Evolutionary conservation across 1,284 basidiomycete genomes (phyloP).

Genomic region (Cryptococcus amylolentus): DNA sequence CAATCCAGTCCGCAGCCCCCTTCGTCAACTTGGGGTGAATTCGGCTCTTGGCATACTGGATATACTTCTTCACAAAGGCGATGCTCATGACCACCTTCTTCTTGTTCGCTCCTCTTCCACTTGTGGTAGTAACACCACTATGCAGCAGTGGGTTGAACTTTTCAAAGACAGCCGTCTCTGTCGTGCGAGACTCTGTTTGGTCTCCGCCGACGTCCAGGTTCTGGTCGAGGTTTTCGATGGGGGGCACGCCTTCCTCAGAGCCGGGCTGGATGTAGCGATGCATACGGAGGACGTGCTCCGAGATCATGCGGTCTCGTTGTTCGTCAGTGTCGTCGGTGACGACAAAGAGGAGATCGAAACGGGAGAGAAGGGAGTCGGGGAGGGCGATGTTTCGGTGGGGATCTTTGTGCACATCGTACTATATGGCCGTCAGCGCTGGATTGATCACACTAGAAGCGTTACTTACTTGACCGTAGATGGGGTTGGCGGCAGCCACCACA

Average conservation of each 20-base stretch:
- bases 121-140: constrained; percentile 66
- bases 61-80: constrained; percentile 96
- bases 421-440: constrained; percentile 4
- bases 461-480: constrained; percentile 92
- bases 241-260: constrained; percentile 83
- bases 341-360: constrained; percentile 98
- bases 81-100: constrained; percentile 86
- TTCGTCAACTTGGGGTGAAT: constrained; percentile 81
- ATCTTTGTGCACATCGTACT: constrained; percentile 99
- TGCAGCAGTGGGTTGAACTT: constrained; percentile 96
- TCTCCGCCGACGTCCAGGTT: constrained; percentile 75
- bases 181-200: constrained; percentile 54
- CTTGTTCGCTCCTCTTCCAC: constrained; percentile 58
- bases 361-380: constrained; percentile 94
- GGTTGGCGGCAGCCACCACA: constrained; percentile 97
- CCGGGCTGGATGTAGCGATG: constrained; percentile 96
- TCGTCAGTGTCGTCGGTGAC: constrained; percentile 99
- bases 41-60: constrained; percentile 93
- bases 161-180: constrained; percentile 80
- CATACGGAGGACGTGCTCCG: constrained; percentile 96
- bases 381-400: constrained; percentile 98
- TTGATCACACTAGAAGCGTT: background rate
- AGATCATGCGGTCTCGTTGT: constrained; percentile 86
- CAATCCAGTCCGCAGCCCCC: constrained; percentile 91
- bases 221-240: constrained; percentile 82